Conservation (phyloP, 805 yeast genomes). For the Candida nonsorbophila region DNA sequence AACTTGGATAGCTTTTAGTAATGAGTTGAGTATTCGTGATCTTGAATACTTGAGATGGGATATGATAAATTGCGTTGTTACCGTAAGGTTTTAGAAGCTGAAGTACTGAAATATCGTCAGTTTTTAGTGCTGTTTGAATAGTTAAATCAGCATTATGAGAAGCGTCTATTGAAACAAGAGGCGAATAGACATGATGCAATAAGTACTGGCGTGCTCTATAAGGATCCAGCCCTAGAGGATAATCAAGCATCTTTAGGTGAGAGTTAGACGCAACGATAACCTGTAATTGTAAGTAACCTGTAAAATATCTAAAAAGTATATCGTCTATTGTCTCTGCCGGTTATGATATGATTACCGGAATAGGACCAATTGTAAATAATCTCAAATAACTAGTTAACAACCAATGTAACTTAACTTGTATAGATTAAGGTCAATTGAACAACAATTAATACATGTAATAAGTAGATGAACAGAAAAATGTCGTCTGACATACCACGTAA, state of each 20-base stretch:
- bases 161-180: conserved; percentile 46
- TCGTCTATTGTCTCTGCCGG: too few species aligned
- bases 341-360: too few species aligned
- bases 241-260: conserved; percentile 17
- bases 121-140: conserved; percentile 35
- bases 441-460: too few species aligned
- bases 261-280: too few species aligned
- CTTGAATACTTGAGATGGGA: conserved; percentile 37
- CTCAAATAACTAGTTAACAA: too few species aligned
- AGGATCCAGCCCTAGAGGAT: conserved; percentile 33
- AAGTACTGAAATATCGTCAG: conserved; percentile 33
- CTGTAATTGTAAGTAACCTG: too few species aligned
- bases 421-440: too few species aligned
- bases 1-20: conserved; percentile 45
- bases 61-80: conserved; percentile 40
- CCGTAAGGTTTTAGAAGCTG: conserved; percentile 53
- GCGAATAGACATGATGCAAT: conserved; percentile 45
- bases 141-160: conserved; percentile 42
- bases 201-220: conserved; percentile 34
- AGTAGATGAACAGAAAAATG: too few species aligned
- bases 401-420: too few species aligned
- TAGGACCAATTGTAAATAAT: too few species aligned
- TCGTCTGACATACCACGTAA: too few species aligned
- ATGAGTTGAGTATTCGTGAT: conserved; percentile 49
- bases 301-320: too few species aligned